Conservation (phyloP, 2,329 filamentous ascomycete species). For the Aureobasidium sp. region DNA sequence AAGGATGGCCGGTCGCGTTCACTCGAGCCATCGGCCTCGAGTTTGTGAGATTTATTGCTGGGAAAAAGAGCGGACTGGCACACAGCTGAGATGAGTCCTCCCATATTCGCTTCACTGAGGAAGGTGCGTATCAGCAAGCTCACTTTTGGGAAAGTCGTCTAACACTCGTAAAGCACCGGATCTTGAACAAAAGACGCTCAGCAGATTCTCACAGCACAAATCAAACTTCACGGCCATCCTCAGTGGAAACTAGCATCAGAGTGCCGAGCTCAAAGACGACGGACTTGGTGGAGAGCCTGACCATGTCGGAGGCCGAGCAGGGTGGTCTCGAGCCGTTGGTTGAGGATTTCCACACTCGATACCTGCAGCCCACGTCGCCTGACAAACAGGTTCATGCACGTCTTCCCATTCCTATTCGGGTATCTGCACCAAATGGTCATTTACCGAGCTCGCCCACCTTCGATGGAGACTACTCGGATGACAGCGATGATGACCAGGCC, state of each 20-base stretch:
- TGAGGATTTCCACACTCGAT: conserved; percentile 20
- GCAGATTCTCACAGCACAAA: not conserved
- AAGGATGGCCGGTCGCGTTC: not conserved
- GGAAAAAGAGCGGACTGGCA: not conserved
- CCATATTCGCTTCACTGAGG: conserved; percentile 1
- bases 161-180: not conserved
- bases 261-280: not conserved
- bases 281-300: not conserved
- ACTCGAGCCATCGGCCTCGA: not conserved
- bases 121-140: not conserved
- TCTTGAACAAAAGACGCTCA: not conserved
- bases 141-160: not conserved
- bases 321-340: conserved; percentile 15
- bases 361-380: conserved; percentile 7
- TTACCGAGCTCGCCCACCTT: not conserved
- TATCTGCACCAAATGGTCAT: not conserved
- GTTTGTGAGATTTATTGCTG: too few species aligned
- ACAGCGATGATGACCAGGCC: not conserved
- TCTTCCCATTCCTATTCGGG: not conserved
- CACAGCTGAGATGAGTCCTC: conserved; percentile 1
- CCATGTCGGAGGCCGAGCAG: not conserved
- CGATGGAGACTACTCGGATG: not conserved
- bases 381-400: not conserved
- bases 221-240: not conserved
- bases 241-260: not conserved